Conservation (phyloP, 2,329 filamentous ascomycete genomes). For the Xylaria sp. region DNA sequence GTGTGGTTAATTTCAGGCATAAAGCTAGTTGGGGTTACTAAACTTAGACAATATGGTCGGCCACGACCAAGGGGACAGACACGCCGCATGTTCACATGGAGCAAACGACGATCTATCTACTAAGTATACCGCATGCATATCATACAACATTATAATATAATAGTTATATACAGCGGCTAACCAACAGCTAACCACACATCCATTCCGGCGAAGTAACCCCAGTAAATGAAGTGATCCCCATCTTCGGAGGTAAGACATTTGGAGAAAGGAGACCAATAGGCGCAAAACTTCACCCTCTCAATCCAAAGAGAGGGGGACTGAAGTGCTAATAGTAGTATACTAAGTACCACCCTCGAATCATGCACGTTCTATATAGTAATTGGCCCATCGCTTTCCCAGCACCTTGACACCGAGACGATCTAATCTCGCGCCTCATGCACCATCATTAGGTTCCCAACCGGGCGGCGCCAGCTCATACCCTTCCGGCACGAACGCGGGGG, state of each 20-base stretch:
- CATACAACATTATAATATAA: neutral
- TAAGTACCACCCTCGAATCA: constrained; percentile 10
- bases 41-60: neutral
- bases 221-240: neutral
- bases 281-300: neutral
- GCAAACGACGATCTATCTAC: neutral
- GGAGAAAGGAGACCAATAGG: constrained; percentile 6
- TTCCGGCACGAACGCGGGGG: constrained; percentile 43
- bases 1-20: neutral
- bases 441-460: constrained; percentile 42
- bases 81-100: constrained; percentile 2
- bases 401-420: neutral
- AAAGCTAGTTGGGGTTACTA: neutral
- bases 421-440: constrained; percentile 8
- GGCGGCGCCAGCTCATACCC: constrained; percentile 42
- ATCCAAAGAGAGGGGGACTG: constrained; percentile 1
- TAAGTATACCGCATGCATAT: neutral
- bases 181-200: neutral
- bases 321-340: constrained; percentile 3
- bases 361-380: constrained; percentile 7
- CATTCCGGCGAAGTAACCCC: neutral
- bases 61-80: neutral
- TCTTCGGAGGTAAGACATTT: neutral
- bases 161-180: neutral
- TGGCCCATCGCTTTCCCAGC: neutral